Evolutionary conservation across 129 eudicot genomes (phyloP), one percentile per base, ranked within the genome.

Genomic region (Lactuca saligna): DNA sequence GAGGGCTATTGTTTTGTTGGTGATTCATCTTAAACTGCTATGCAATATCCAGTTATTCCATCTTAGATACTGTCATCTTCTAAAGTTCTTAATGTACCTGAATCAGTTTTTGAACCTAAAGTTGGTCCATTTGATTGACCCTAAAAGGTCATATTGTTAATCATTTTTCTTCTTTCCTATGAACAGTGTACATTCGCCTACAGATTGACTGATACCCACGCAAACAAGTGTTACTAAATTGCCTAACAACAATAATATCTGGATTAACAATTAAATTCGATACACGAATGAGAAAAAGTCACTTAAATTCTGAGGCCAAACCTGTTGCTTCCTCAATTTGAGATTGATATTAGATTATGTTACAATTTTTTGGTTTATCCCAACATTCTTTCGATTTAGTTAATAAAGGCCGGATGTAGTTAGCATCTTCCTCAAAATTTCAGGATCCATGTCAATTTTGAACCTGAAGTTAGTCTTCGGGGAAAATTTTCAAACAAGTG

Each of bases 371-470:
- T 61, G 49, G 11, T 61, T 61, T 37, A 15, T 60, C 7, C 65
- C 8, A 53, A 35, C 48, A 60, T 12, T 37, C 37, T 14, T 14
- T 34, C 38, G 35, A n/a, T 33, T 32, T 60, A 15, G 17, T 34
- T 60, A 0, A 8, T 60, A n/a, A 50, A 66, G 31, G 17, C 17
- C 49, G 9, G 58, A 29, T 32, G 13, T 42, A 50, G 38, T 32
- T 59, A 58, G 35, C 59, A 58, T n/a, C 46, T 54, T 42, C 48
- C 66, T 70, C 57, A n/a, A 57, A 29, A 9, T 42, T 6, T 57
- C 8, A 32, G 57, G 37, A 70, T 32, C 46, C 58, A 59, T 70
- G 49, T 25, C 37, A 42, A 69, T 0, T 56, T 14, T 25, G 29
- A 20, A 69, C 29, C 65, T 13, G 15, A 68, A 54, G 60, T 33